Evolutionary conservation across 129 eudicot species (phyloP), one percentile per base, ranked within the genome.

Genomic region (Flaveria ramosissima): DNA sequence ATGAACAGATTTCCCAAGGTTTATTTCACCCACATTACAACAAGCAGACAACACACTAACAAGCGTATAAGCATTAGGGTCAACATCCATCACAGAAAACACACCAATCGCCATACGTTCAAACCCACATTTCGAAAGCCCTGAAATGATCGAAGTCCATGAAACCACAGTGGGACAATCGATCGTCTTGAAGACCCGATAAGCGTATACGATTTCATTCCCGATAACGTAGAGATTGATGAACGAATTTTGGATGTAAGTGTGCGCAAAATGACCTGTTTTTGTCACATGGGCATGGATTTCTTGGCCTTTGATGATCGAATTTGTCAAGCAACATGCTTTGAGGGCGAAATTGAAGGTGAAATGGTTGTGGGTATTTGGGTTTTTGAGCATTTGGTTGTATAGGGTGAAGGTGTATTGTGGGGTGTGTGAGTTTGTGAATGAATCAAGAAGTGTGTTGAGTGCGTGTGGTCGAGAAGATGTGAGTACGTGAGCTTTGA

Each of bases 41-140:
- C 88, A 84, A 36, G 83, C 85, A 59, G 88, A 84, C 24, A 84
- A 16, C 72, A 77, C 80, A 68, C 84, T 63, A 56, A 80, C 84
- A 76, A 84, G 52, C 5, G 84, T 80, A 67, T 66, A 56, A 16
- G 82, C 70, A 80, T 80, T 84, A 24, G 87, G 87, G 0, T 57
- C 73, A 2, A 80, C 84, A 76, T 71, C 71, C 87, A 84, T 84
- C 51, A 51, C 21, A 46, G 76, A 72, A 41, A 84, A 84, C 79
- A 70, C 45, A 9, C 16, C 9, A 76, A 84, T 43, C 13, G 87
- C 87, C 2, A 76, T 67, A 4, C 19, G 30, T 1, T 56, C 76
- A 59, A 84, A 48, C 78, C 87, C 87, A 70, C 84, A 84, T 52
- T 84, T 84, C 43, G 79, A 56, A 71, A 80, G 59, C 43, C 84